Conservation (phyloP, 2,329 filamentous ascomycete genomes). For the Emydomyces testavorans region DNA sequence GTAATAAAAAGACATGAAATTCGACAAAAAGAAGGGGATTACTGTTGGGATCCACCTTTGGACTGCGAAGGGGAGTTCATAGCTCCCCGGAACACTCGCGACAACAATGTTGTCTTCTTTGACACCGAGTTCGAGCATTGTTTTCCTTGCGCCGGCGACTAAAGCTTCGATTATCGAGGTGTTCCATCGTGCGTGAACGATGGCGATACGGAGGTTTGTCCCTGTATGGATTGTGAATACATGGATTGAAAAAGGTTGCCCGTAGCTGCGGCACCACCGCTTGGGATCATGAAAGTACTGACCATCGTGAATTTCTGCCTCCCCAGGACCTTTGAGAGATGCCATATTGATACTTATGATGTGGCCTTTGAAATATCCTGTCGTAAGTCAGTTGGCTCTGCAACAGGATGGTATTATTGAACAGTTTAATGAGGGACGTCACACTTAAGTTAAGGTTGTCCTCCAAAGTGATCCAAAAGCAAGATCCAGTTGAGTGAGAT, state of each 20-base stretch:
- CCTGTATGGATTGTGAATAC: constrained; percentile 9
- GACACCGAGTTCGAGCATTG: constrained; percentile 67
- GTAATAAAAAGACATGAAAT: too few species aligned
- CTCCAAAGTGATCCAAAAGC: too few species aligned
- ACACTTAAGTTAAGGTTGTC: too few species aligned
- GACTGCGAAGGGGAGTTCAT: constrained; percentile 84
- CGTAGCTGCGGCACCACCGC: neutral
- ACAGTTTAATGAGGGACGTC: too few species aligned
- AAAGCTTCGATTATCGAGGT: constrained; percentile 74
- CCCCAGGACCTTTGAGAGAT: constrained; percentile 52
- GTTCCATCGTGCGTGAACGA: constrained; percentile 96
- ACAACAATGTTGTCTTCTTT: constrained; percentile 77
- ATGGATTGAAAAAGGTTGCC: neutral
- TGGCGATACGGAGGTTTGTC: constrained; percentile 71
- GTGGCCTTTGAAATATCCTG: too few species aligned
- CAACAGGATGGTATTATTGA: too few species aligned
- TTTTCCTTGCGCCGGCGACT: constrained; percentile 65
- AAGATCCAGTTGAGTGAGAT: too few species aligned
- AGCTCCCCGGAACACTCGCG: constrained; percentile 83
- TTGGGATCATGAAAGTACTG: too few species aligned
- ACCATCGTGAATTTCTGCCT: constrained; percentile 48
- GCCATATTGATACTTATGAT: constrained; percentile 43
- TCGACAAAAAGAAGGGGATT: constrained; percentile 1
- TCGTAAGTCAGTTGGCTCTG: too few species aligned
- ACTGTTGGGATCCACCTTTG: constrained; percentile 51